Conservation (phyloP, 2,329 filamentous ascomycete genomes). For the Nannizziopsis barbatae region DNA sequence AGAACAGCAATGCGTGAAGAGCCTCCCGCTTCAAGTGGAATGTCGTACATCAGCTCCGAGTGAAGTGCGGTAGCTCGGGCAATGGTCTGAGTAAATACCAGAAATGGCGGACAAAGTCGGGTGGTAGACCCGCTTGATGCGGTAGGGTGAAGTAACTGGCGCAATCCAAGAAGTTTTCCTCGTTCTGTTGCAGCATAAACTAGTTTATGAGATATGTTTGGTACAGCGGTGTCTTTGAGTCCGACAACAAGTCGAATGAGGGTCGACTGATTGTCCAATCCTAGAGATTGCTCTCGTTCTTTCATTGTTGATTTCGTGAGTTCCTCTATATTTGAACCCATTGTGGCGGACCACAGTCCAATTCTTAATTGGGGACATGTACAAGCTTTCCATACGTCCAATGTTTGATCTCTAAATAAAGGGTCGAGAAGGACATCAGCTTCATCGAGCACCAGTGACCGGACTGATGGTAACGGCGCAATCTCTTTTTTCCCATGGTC, state of each 20-base stretch:
- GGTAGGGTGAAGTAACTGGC: slow-evolving; percentile 74
- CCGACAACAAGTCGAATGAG: slow-evolving; percentile 84
- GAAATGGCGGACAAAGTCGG: slow-evolving; percentile 68
- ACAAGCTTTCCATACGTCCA: slow-evolving; percentile 73
- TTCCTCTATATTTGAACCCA: slow-evolving; percentile 84
- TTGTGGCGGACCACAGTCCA: slow-evolving; percentile 91
- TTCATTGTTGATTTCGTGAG: slow-evolving; percentile 59
- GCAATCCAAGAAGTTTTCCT: slow-evolving; percentile 82
- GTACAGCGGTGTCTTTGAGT: slow-evolving; percentile 87
- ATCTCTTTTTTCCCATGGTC: slow-evolving; percentile 35
- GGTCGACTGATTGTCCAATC: slow-evolving; percentile 33
- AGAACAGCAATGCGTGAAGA: slow-evolving; percentile 76
- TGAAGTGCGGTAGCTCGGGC: slow-evolving; percentile 77
- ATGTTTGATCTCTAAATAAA: slow-evolving; percentile 78
- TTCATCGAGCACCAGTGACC: slow-evolving; percentile 75
- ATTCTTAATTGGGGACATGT: slow-evolving; percentile 57
- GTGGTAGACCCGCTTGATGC: slow-evolving; percentile 41
- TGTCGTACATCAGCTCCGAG: slow-evolving; percentile 86
- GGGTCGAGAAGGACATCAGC: slow-evolving; percentile 88
- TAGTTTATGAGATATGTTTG: slow-evolving; percentile 80
- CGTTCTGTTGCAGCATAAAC: slow-evolving; percentile 85
- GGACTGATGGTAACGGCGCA: slow-evolving; percentile 53
- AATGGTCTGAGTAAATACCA: slow-evolving; percentile 95
- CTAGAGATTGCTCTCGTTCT: slow-evolving; percentile 39
- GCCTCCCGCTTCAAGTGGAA: slow-evolving; percentile 76